Percentiles rank a stretch among this genome's conserved stretches.
phyloP scores from a whole-genome alignment of 192 early-diverging fungal species.

The Piromyces sp. region DNA sequence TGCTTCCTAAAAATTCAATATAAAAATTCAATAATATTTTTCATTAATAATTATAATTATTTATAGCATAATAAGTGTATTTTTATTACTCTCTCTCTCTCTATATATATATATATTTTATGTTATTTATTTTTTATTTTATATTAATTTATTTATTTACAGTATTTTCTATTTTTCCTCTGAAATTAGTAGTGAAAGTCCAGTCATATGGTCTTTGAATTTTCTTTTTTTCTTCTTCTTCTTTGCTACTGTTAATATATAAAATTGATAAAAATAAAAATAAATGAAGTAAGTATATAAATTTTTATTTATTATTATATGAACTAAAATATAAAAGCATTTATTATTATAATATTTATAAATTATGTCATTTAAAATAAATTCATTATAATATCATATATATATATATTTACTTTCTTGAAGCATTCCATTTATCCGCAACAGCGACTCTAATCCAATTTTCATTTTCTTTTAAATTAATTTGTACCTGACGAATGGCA shows the following conservation, averaged over 20 bases:
- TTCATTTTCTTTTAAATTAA: slow-evolving; percentile 43
- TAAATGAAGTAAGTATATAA: too few relatives aligned
- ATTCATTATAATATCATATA: too few relatives aligned
- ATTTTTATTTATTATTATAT: too few relatives aligned
- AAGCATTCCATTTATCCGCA: slow-evolving; percentile 56
- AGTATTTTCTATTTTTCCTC: slow-evolving; percentile 18
- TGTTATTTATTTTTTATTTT: neutral
- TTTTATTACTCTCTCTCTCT: too few relatives aligned
- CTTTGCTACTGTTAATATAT: slow-evolving; percentile 19
- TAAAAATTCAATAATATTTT: too few relatives aligned
- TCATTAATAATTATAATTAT: too few relatives aligned
- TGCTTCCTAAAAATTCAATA: neutral
- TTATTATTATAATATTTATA: too few relatives aligned
- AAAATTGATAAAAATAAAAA: too few relatives aligned
- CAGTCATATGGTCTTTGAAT: slow-evolving; percentile 92
- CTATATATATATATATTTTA: neutral
- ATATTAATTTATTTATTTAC: neutral
- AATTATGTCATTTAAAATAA: too few relatives aligned
- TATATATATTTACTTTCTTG: too few relatives aligned
- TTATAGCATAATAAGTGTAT: too few relatives aligned
- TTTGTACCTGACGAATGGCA: slow-evolving; percentile 55
- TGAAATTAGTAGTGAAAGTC: slow-evolving; percentile 79
- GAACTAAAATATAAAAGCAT: too few relatives aligned
- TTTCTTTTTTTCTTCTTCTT: slow-evolving; percentile 52
- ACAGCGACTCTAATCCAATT: slow-evolving; percentile 61